Conservation (phyloP, 768 basidiomycete genomes). For the Boletus rufocinnamomeus region DNA sequence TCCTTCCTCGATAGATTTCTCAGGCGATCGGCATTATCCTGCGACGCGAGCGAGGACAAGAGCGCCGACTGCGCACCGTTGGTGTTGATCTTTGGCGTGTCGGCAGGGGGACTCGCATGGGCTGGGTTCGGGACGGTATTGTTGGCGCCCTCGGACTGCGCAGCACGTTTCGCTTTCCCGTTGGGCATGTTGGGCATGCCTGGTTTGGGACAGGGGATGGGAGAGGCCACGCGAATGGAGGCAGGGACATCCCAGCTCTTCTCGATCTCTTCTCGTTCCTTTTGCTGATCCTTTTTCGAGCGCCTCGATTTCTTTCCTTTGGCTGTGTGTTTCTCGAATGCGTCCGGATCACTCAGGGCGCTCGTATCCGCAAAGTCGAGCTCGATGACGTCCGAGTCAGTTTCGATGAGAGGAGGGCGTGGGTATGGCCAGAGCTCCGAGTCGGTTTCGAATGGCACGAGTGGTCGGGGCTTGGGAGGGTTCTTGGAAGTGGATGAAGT, state of each 20-base stretch:
- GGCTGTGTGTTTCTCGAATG: conserved; percentile 43
- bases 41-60: conserved; percentile 25
- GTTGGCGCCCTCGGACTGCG: conserved; percentile 9
- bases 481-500: conserved; percentile 19
- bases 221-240: conserved; percentile 22
- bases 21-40: conserved; percentile 21
- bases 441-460: conserved; percentile 64
- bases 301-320: conserved; percentile 29
- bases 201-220: conserved; percentile 3
- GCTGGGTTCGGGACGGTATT: conserved; percentile 8
- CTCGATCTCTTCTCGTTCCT: conserved; percentile 54
- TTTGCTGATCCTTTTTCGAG: conserved; percentile 38
- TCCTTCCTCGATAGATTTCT: conserved; percentile 48
- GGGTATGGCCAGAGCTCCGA: conserved; percentile 76
- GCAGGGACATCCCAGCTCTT: conserved; percentile 60
- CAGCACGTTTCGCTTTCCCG: conserved; percentile 25
- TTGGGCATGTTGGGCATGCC: conserved; percentile 28
- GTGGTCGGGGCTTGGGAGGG: conserved; percentile 37
- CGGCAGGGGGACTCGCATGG: not conserved
- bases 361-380: conserved; percentile 76
- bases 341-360: conserved; percentile 66
- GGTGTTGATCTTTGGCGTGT: conserved; percentile 20
- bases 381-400: conserved; percentile 63
- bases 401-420: conserved; percentile 45
- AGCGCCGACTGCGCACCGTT: conserved; percentile 26